Evolutionary conservation across 208 protist species (phyloP), one percentile per base, ranked within the genome.

Genomic region (Leishmania mexicana): DNA sequence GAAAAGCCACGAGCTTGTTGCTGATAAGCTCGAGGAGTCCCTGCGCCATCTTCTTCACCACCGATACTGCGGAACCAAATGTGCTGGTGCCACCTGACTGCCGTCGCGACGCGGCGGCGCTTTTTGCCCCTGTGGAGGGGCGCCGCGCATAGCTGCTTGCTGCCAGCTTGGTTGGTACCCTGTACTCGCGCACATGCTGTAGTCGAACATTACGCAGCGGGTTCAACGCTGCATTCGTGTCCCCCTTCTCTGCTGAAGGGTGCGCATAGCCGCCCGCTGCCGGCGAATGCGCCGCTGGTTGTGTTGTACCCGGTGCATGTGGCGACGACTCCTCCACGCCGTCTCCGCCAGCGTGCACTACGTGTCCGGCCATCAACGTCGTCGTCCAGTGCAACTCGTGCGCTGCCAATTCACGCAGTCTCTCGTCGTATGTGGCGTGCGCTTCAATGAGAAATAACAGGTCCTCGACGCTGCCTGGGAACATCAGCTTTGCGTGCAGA

Each of bases 381-480:
- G 53, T 45, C 73, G 68, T 7, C 91, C 92, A 96, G n/a, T 83
- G n/a, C 49, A 92, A 58, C 79, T 97, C 92, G 35, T 91, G 83
- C 62, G n/a, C 68, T 0, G 86, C 85, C 13, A 96, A 45, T 31
- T 80, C 67, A 17, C 87, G 87, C 72, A 97, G 71, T 42, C 87
- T 88, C 3, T 53, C 68, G 40, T 95, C 86, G 80, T 91, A 96
- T 38, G 74, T 83, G 5, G 93, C 86, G 81, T 97, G 94, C 73
- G 93, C 76, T 31, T 94, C 88, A 13, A 97, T 40, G n/a, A 97
- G 84, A 79, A 97, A 97, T n/a, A 85, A 49, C 35, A 97, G 86
- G 60, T 97, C 92, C 11, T 92, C 86, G 3, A 86, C 72, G 1
- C 85, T 86, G 19, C 90, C 91, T 6, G 86, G 83, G 75, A 96